phyloP scores from a whole-genome alignment of 2,329 filamentous ascomycete genomes.

The Pseudocercospora macadamiae region DNA sequence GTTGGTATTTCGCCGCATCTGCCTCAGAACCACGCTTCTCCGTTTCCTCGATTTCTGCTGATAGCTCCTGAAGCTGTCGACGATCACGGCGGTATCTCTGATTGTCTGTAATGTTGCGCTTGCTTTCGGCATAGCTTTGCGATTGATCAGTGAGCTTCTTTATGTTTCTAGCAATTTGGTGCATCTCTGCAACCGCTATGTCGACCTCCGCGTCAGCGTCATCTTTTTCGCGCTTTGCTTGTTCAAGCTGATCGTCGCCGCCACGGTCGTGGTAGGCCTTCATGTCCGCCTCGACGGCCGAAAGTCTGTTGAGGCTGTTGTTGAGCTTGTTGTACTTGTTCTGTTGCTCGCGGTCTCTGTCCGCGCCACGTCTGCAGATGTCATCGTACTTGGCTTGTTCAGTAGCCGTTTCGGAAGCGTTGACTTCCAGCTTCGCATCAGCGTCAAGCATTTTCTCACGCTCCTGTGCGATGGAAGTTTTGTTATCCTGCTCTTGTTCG shows the following conservation, averaged over 20 bases:
- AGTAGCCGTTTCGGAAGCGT: slow-evolving; percentile 61
- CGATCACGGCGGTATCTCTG: slow-evolving; percentile 79
- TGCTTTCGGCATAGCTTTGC: slow-evolving; percentile 77
- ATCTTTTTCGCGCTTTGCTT: slow-evolving; percentile 70
- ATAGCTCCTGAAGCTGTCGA: slow-evolving; percentile 67
- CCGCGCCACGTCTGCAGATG: slow-evolving; percentile 69
- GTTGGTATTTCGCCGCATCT: slow-evolving; percentile 73
- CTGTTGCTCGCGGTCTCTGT: slow-evolving; percentile 72
- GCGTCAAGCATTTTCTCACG: slow-evolving; percentile 69
- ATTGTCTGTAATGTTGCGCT: slow-evolving; percentile 87
- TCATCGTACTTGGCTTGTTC: slow-evolving; percentile 79
- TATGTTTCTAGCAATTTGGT: slow-evolving; percentile 67
- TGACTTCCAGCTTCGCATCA: slow-evolving; percentile 65
- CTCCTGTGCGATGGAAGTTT: slow-evolving; percentile 68
- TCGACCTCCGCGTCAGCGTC: slow-evolving; percentile 67
- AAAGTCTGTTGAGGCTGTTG: slow-evolving; percentile 76
- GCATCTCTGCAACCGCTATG: slow-evolving; percentile 68
- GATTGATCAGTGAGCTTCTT: slow-evolving; percentile 79
- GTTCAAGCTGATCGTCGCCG: slow-evolving; percentile 70
- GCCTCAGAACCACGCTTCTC: slow-evolving; percentile 79
- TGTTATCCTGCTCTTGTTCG: slow-evolving; percentile 73
- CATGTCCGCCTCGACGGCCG: slow-evolving; percentile 75
- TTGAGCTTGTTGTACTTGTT: slow-evolving; percentile 72
- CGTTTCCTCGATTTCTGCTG: slow-evolving; percentile 71
- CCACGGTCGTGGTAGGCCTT: slow-evolving; percentile 75